phyloP scores from a whole-genome alignment of 495 filamentous ascomycete genomes.

The Corynascus novoguineensis region DNA sequence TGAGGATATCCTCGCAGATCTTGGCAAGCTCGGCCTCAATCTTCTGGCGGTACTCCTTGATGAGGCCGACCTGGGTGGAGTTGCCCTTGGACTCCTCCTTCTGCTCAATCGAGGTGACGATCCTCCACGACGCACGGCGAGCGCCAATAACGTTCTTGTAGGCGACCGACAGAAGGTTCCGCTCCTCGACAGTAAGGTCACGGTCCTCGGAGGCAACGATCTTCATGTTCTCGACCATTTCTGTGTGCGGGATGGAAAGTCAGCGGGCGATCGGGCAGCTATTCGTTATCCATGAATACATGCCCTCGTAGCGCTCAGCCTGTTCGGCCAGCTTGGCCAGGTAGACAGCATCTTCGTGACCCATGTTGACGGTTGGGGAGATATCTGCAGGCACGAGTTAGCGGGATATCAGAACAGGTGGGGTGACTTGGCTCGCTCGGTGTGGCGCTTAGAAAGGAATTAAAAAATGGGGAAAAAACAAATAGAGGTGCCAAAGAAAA shows the following conservation, averaged over 20 bases:
- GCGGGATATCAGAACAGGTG: conserved; percentile 20
- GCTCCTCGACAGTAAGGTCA: conserved; percentile 97
- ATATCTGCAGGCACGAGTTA: conserved; percentile 27
- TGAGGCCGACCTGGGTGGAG: conserved; percentile 81
- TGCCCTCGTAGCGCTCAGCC: conserved; percentile 99
- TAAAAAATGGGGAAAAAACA: conserved; percentile 13
- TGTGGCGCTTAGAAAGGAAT: no score
- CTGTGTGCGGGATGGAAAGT: conserved; percentile 44
- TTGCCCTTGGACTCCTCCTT: conserved; percentile 99
- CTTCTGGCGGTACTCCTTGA: conserved; percentile 99
- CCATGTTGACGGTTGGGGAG: conserved; percentile 64
- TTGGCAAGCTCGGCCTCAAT: conserved; percentile 97
- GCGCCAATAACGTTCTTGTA: conserved; percentile 99
- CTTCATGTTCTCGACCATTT: conserved; percentile 99
- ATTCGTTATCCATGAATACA: conserved; percentile 35
- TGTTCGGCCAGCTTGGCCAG: conserved; percentile 99
- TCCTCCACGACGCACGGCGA: conserved; percentile 98
- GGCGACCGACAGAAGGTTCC: conserved; percentile 97
- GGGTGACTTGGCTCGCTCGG: conserved; percentile 19
- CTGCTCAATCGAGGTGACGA: conserved; percentile 99
- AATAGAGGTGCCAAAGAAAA: background rate
- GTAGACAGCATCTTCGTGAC: conserved; percentile 98
- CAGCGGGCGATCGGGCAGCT: conserved; percentile 11
- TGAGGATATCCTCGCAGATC: conserved; percentile 98
- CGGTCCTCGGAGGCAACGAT: conserved; percentile 92